Percentiles rank a stretch among this genome's conserved stretches.
Evolutionary conservation across 805 yeast genomes (phyloP).

Genomic region (Torulaspora maleeae): DNA sequence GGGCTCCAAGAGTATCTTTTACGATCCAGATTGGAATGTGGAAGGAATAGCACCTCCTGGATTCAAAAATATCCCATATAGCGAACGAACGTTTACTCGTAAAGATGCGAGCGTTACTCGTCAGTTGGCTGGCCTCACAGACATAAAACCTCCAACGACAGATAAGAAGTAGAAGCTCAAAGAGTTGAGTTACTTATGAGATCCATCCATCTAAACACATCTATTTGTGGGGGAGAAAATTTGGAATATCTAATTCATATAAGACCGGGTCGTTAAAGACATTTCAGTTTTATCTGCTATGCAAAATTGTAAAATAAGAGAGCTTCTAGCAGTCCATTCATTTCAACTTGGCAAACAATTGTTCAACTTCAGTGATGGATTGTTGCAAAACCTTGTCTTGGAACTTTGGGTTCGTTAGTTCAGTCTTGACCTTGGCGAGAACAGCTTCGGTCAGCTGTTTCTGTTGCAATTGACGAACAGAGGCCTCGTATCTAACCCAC

Average conservation of each 20-base stretch:
- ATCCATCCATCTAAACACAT: conserved; percentile 3
- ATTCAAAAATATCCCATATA: conserved; percentile 29
- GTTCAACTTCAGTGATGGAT: conserved; percentile 89
- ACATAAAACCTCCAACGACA: conserved; percentile 19
- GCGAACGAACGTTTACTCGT: conserved; percentile 32
- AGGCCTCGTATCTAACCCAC: conserved; percentile 97
- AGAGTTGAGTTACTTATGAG: background rate
- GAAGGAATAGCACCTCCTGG: conserved; percentile 49
- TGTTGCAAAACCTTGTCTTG: conserved; percentile 89
- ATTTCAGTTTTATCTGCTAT: conserved; percentile 3
- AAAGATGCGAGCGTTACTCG: conserved; percentile 10
- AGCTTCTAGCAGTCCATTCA: conserved; percentile 8
- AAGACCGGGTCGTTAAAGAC: conserved; percentile 6
- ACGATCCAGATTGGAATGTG: conserved; percentile 64
- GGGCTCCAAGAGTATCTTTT: conserved; percentile 51
- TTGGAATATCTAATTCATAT: conserved; percentile 27
- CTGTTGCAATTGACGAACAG: conserved; percentile 94
- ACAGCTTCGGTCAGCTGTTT: conserved; percentile 82
- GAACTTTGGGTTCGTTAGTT: conserved; percentile 81
- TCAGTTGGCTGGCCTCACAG: conserved; percentile 18
- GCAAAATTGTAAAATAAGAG: conserved; percentile 1
- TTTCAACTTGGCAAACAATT: conserved; percentile 52
- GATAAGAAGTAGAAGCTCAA: background rate
- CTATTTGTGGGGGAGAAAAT: conserved; percentile 3
- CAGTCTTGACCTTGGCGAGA: conserved; percentile 81